phyloP scores from a whole-genome alignment of 148 eudicot species.

The Euryodendron excelsum region DNA sequence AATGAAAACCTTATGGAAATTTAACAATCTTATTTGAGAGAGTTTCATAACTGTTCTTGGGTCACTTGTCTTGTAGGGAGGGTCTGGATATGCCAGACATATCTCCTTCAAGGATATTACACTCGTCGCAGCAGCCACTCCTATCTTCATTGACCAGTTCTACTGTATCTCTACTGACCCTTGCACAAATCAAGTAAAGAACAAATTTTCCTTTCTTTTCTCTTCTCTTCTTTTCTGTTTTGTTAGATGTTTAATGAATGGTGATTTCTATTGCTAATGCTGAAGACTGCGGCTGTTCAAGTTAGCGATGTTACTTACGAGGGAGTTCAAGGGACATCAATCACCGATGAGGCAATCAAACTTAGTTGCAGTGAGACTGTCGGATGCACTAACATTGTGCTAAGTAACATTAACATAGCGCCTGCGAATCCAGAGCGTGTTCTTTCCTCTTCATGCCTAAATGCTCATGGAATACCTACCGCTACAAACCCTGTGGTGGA shows the following conservation, averaged over 20 bases:
- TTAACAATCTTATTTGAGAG: not conserved
- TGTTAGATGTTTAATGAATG: not conserved
- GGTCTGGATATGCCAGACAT: slow-evolving; percentile 45
- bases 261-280: not conserved
- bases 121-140: slow-evolving; percentile 30
- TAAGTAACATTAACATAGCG: slow-evolving; percentile 20
- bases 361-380: slow-evolving; percentile 37
- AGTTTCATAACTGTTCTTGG: not conserved
- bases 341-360: slow-evolving; percentile 15
- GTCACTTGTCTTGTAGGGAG: slow-evolving; percentile 32
- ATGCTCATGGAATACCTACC: slow-evolving; percentile 27
- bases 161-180: slow-evolving; percentile 25
- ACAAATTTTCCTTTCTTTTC: not conserved
- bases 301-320: slow-evolving; percentile 25
- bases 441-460: slow-evolving; percentile 14
- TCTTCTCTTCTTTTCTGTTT: not conserved
- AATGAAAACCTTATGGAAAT: no score
- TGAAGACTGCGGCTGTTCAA: slow-evolving; percentile 35
- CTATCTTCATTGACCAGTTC: slow-evolving; percentile 52
- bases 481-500: not conserved
- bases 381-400: slow-evolving; percentile 32
- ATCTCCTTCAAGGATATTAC: slow-evolving; percentile 37
- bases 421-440: not conserved
- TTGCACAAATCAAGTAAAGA: slow-evolving; percentile 22
- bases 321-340: slow-evolving; percentile 32